Percentiles rank a stretch among this genome's conserved stretches.
Conservation (phyloP, 495 filamentous ascomycete genomes). For the Neurospora africana region DNA sequence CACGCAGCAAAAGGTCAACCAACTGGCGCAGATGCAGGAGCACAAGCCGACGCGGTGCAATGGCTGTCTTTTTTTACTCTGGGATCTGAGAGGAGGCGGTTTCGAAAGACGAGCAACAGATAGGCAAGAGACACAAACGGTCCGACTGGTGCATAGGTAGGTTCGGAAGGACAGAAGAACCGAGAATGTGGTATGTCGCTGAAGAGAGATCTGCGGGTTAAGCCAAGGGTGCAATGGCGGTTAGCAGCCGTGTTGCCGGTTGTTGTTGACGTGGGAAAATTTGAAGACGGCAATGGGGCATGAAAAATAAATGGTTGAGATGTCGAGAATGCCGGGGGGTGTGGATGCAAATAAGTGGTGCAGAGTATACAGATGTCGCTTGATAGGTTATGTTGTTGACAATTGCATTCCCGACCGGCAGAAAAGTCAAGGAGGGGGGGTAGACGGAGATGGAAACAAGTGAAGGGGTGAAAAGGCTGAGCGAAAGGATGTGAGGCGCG, state of each 20-base stretch:
- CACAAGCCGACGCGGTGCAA: not conserved
- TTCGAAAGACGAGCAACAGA: not conserved
- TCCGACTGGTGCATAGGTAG: not conserved
- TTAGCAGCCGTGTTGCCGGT: not conserved
- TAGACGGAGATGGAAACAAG: not conserved
- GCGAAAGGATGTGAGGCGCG: not conserved
- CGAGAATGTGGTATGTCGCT: not conserved
- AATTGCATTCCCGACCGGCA: not conserved
- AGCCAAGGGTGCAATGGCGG: not conserved
- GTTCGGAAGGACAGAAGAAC: not conserved
- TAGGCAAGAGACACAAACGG: not conserved
- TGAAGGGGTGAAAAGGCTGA: not conserved
- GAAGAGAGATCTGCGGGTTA: not conserved
- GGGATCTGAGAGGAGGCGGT: not conserved
- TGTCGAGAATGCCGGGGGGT: not conserved
- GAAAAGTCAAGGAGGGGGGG: not conserved
- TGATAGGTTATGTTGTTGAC: not conserved
- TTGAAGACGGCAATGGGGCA: not conserved
- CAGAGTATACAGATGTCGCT: not conserved
- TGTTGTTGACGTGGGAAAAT: not conserved
- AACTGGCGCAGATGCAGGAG: not conserved
- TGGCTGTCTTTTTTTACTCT: not conserved
- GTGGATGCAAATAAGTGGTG: not conserved
- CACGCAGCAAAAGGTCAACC: not conserved
- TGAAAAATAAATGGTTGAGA: not conserved